Conservation (phyloP, 768 basidiomycete genomes). For the Pisolithus orientalis region DNA sequence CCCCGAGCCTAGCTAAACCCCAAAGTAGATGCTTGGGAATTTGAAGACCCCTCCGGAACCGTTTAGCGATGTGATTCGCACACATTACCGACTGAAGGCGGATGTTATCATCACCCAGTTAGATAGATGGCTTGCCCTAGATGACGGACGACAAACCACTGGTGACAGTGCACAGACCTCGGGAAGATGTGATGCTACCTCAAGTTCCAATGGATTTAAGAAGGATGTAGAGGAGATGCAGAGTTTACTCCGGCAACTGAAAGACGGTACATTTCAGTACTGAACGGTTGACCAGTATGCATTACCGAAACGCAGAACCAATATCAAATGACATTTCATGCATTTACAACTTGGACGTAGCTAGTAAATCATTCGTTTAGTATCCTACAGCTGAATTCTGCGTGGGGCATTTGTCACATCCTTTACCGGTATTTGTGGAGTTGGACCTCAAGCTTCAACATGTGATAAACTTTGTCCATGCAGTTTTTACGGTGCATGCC, state of each 20-base stretch:
- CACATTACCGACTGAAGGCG: conserved; percentile 87
- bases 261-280: conserved; percentile 21
- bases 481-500: neutral
- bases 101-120: conserved; percentile 63
- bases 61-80: conserved; percentile 80
- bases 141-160: conserved; percentile 61
- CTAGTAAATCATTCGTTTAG: neutral
- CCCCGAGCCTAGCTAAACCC: conserved; percentile 4
- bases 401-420: neutral
- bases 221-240: conserved; percentile 74
- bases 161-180: conserved; percentile 46
- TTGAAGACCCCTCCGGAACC: conserved; percentile 78
- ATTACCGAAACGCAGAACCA: neutral
- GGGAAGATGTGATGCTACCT: conserved; percentile 31
- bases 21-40: conserved; percentile 72
- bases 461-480: conserved; percentile 10
- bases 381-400: no score
- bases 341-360: neutral
- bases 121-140: conserved; percentile 68
- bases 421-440: neutral
- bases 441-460: neutral
- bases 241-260: conserved; percentile 43
- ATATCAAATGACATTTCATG: neutral
- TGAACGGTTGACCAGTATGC: neutral
- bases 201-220: conserved; percentile 54